phyloP scores from a whole-genome alignment of 768 basidiomycete species.

The Russula vinacea region DNA sequence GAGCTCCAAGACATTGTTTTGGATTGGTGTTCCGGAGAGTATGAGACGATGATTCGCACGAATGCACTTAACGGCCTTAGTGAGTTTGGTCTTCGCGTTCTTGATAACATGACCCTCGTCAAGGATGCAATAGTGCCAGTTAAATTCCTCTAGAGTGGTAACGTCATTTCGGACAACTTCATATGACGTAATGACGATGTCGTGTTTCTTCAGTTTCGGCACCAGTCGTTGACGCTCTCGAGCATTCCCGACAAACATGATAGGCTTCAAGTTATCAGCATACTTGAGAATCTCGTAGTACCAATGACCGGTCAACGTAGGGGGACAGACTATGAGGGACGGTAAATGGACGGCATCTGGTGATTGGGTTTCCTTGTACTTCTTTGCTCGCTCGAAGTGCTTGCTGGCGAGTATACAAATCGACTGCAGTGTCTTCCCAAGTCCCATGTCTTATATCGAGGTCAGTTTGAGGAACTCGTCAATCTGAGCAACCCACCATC shows the following conservation, averaged over 20 bases:
- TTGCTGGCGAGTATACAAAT: conserved; percentile 96
- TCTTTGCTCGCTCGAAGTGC: conserved; percentile 79
- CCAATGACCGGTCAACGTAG: conserved; percentile 98
- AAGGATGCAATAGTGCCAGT: conserved; percentile 94
- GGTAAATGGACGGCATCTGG: conserved; percentile 83
- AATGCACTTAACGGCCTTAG: conserved; percentile 90
- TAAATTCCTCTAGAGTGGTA: conserved; percentile 60
- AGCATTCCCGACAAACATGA: conserved; percentile 86
- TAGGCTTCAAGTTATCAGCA: conserved; percentile 73
- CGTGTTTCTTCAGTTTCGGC: conserved; percentile 62
- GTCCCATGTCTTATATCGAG: conserved; percentile 80
- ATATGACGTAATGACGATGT: conserved; percentile 96
- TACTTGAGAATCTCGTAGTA: conserved; percentile 97
- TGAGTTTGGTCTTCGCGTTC: conserved; percentile 96
- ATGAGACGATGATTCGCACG: conserved; percentile 91
- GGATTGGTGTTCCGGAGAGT: conserved; percentile 95
- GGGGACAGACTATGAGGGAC: conserved; percentile 93
- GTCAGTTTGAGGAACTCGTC: conserved; percentile 19
- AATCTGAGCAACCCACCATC: conserved; percentile 61
- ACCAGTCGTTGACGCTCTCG: conserved; percentile 73
- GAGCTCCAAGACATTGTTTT: conserved; percentile 96
- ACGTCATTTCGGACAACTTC: conserved; percentile 97
- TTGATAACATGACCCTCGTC: conserved; percentile 99
- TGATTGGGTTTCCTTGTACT: conserved; percentile 58
- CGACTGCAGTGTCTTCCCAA: conserved; percentile 96